Percentiles rank a stretch among this genome's conserved stretches.
These are phyloP conservation scores for Tieghemostelium lacteum DNA, from an alignment of 78 protist genomes.

Conservation along the genomic window DNA sequence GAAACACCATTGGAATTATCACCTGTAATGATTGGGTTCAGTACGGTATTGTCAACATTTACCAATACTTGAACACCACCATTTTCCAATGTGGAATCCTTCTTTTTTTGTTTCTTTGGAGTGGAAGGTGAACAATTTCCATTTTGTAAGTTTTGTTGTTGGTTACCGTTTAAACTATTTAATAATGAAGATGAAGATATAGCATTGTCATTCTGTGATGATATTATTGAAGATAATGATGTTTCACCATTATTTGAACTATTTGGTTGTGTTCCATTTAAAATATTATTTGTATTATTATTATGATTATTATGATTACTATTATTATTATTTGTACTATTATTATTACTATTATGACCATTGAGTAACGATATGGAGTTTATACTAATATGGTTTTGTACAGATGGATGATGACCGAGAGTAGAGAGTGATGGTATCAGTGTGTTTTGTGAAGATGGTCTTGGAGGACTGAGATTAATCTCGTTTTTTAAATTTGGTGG, in stretches of 20 bases:
- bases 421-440: slow-evolving; percentile 10
- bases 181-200: no score
- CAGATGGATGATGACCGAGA: neutral
- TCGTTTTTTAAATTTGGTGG: neutral
- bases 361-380: no score
- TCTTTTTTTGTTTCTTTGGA: slow-evolving; percentile 12
- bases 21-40: slow-evolving; percentile 25
- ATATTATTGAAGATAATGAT: neutral
- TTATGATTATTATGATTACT: no score
- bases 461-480: neutral
- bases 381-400: neutral
- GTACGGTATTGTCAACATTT: slow-evolving; percentile 19
- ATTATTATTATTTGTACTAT: neutral
- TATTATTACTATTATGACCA: neutral
- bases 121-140: neutral
- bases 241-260: neutral
- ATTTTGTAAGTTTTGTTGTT: neutral
- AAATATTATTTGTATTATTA: no score
- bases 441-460: no score
- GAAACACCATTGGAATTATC: neutral
- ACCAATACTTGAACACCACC: slow-evolving; percentile 38
- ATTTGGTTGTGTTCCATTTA: neutral
- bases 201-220: neutral
- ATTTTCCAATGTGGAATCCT: neutral
- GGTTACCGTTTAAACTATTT: neutral